phyloP scores from a whole-genome alignment of 1,284 basidiomycete species.

The Gastroboletus turbinatus region DNA sequence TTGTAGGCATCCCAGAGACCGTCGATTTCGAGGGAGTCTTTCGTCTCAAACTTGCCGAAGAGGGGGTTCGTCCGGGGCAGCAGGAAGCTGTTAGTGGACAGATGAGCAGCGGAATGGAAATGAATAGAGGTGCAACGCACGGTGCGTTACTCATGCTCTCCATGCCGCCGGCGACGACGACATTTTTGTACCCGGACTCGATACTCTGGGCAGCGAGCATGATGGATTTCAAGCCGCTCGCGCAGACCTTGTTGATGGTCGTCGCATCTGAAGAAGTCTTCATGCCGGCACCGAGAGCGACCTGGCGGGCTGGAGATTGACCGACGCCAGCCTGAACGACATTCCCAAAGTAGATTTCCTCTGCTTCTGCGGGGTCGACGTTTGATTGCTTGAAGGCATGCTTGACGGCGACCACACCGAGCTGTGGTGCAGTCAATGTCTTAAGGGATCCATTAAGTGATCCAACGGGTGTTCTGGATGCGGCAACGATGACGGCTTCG shows the following conservation, averaged over 20 bases:
- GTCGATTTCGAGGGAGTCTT: constrained; percentile 89
- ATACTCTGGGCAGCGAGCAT: constrained; percentile 93
- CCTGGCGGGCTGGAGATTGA: constrained; percentile 94
- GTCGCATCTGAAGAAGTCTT: constrained; percentile 89
- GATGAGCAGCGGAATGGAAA: constrained; percentile 7
- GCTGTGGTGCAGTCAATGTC: constrained; percentile 85
- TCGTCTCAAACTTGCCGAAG: constrained; percentile 88
- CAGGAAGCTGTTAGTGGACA: constrained; percentile 72
- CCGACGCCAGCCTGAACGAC: constrained; percentile 96
- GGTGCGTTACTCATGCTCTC: constrained; percentile 98
- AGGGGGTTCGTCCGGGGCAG: constrained; percentile 83
- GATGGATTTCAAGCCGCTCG: constrained; percentile 93
- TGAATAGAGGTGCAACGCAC: constrained; percentile 45
- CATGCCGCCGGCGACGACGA: constrained; percentile 94
- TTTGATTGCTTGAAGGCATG: constrained; percentile 82
- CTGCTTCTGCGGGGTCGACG: constrained; percentile 79
- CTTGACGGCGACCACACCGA: constrained; percentile 89
- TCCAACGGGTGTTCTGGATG: constrained; percentile 92
- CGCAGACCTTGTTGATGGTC: constrained; percentile 99
- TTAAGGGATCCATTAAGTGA: constrained; percentile 92
- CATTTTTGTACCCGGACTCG: constrained; percentile 79
- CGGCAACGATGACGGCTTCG: constrained; percentile 94
- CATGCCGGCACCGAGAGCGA: constrained; percentile 85
- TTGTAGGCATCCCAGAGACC: constrained; percentile 97
- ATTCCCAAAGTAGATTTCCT: constrained; percentile 97